Conservation (phyloP, 805 yeast species). For the Zygosaccharomyces bailii region DNA sequence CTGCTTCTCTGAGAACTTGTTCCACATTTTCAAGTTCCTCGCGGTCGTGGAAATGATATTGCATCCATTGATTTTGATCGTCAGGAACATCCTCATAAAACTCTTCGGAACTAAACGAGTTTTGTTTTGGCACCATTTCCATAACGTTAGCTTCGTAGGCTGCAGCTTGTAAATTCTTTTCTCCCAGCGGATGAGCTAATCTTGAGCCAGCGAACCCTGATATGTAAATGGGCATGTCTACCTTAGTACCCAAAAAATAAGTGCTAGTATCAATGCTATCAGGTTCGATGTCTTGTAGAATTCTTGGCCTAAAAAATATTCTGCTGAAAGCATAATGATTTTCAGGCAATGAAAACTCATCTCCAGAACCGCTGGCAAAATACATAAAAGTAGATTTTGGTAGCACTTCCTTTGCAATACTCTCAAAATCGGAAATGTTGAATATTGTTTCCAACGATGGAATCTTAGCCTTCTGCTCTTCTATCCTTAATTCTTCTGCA, state of each 20-base stretch:
- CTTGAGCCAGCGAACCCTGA: slow-evolving; percentile 47
- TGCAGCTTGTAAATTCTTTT: slow-evolving; percentile 18
- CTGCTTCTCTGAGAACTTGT: slow-evolving; percentile 39
- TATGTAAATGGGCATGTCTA: slow-evolving; percentile 46
- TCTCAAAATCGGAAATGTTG: slow-evolving; percentile 42
- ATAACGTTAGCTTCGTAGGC: slow-evolving; percentile 37
- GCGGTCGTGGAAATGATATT: slow-evolving; percentile 45
- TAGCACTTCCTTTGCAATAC: slow-evolving; percentile 37
- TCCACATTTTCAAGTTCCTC: slow-evolving; percentile 29
- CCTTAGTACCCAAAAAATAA: slow-evolving; percentile 46
- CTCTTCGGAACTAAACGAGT: slow-evolving; percentile 42
- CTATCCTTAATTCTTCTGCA: slow-evolving; percentile 20
- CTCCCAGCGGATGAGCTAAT: slow-evolving; percentile 46
- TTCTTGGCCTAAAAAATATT: slow-evolving; percentile 46
- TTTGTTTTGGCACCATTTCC: slow-evolving; percentile 47
- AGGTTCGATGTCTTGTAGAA: slow-evolving; percentile 35
- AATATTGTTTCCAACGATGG: slow-evolving; percentile 37
- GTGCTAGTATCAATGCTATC: slow-evolving; percentile 41
- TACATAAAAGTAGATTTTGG: slow-evolving; percentile 41
- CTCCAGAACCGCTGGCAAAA: slow-evolving; percentile 49
- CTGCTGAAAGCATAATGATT: slow-evolving; percentile 43
- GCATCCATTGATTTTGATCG: slow-evolving; percentile 46
- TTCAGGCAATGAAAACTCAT: slow-evolving; percentile 44
- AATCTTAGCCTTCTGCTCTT: slow-evolving; percentile 14
- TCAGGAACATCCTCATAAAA: slow-evolving; percentile 36